A percentile compares a stretch with the other conserved stretches of the same genome.
Conservation (phyloP, 371 early-diverging fungal genomes). For the Saksenaea oblongispora region DNA sequence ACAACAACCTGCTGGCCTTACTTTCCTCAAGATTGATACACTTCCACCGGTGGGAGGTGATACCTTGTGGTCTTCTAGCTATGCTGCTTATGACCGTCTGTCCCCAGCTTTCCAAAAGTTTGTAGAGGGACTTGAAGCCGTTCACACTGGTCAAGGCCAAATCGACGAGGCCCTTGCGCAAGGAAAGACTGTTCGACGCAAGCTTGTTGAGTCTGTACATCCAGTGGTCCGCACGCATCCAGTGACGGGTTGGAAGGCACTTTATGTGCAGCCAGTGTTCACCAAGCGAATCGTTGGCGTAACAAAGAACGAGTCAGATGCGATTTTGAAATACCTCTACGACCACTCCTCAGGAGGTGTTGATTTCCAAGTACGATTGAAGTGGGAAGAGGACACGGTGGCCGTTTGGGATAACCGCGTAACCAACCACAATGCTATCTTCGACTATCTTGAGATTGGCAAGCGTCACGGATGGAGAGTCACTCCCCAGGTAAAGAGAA, state of each 20-base stretch:
- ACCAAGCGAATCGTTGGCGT: conserved; percentile 61
- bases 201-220: conserved; percentile 47
- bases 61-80: conserved; percentile 60
- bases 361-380: conserved; percentile 69
- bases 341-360: conserved; percentile 48
- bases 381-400: conserved; percentile 55
- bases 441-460: conserved; percentile 45
- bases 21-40: conserved; percentile 57
- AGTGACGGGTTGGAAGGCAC: conserved; percentile 68
- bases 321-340: conserved; percentile 55
- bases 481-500: conserved; percentile 34
- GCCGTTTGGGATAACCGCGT: conserved; percentile 68
- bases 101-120: conserved; percentile 54
- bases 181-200: conserved; percentile 48
- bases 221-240: conserved; percentile 71
- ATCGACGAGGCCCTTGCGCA: conserved; percentile 29
- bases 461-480: conserved; percentile 48
- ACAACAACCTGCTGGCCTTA: conserved; percentile 55
- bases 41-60: conserved; percentile 60
- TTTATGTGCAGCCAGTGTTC: conserved; percentile 64
- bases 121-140: conserved; percentile 63
- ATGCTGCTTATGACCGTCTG: conserved; percentile 60
- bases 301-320: conserved; percentile 55
- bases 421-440: conserved; percentile 53
- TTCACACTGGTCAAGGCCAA: conserved; percentile 57